These are phyloP conservation scores for Boletus insuetus DNA, from an alignment of 768 basidiomycete species.

Conservation along the genomic window DNA sequence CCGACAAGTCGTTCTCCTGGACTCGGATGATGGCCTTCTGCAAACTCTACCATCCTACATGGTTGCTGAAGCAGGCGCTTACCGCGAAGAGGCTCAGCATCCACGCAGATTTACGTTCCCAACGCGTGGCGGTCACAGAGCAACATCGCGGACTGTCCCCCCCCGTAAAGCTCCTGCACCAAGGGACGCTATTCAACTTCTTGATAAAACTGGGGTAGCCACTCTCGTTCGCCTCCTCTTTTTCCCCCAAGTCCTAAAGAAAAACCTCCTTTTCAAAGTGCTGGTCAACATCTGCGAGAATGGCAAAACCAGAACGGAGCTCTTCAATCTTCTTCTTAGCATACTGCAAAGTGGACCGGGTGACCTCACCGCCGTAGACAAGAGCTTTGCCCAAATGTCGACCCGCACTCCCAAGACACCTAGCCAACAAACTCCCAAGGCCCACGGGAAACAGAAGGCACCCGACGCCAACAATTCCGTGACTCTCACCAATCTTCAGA, in stretches of 20 bases:
- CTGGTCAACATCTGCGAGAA: constrained; percentile 97
- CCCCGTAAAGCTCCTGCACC: constrained; percentile 52
- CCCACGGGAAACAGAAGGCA: constrained; percentile 69
- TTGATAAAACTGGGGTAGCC: constrained; percentile 88
- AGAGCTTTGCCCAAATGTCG: constrained; percentile 90
- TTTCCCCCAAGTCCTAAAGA: constrained; percentile 90
- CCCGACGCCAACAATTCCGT: constrained; percentile 51
- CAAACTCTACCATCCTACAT: constrained; percentile 81
- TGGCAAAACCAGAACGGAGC: constrained; percentile 81
- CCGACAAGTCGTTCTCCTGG: constrained; percentile 87
- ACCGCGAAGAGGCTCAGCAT: constrained; percentile 53
- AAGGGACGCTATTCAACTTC: constrained; percentile 88
- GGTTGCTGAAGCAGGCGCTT: constrained; percentile 77
- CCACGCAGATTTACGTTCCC: constrained; percentile 34
- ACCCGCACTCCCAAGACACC: constrained; percentile 60
- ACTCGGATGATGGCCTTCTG: constrained; percentile 83
- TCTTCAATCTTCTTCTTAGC: constrained; percentile 91
- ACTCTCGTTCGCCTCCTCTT: constrained; percentile 90
- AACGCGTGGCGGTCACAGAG: constrained; percentile 28
- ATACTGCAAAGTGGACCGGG: constrained; percentile 95
- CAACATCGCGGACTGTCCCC: constrained; percentile 26
- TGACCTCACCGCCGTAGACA: constrained; percentile 88
- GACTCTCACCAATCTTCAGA: constrained; percentile 51
- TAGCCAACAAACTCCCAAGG: constrained; percentile 38
- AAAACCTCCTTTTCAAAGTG: constrained; percentile 81